A percentile compares a stretch with the other conserved stretches of the same genome.
Evolutionary conservation across 2,329 filamentous ascomycete species (phyloP).

Genomic region (Epichloe typhina): DNA sequence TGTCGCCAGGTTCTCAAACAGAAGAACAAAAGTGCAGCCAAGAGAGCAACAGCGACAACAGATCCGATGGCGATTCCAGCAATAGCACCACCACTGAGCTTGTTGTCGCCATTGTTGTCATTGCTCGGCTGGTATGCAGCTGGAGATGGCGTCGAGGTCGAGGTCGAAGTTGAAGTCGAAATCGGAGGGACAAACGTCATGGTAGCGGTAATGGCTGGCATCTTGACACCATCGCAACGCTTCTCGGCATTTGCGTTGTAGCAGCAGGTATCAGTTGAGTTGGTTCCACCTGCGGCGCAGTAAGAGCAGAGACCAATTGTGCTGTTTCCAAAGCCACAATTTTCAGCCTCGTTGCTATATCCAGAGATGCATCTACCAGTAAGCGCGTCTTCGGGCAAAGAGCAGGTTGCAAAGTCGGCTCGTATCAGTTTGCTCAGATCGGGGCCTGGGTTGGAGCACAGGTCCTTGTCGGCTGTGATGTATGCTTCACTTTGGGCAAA

Average conservation of each 20-base stretch:
- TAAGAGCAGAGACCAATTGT: conserved; percentile 73
- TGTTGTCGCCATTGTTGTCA: conserved; percentile 17
- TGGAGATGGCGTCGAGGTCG: conserved; percentile 18
- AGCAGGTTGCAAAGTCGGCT: conserved; percentile 84
- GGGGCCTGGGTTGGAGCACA: conserved; percentile 55
- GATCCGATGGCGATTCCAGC: conserved; percentile 82
- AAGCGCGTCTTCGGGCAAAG: conserved; percentile 68
- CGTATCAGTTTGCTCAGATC: conserved; percentile 67
- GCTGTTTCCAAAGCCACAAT: conserved; percentile 72
- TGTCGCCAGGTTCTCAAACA: conserved; percentile 41
- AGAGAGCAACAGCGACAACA: conserved; percentile 53
- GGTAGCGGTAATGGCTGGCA: conserved; percentile 63
- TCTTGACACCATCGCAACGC: conserved; percentile 60
- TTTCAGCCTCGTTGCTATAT: conserved; percentile 64
- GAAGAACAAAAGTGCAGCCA: conserved; percentile 58
- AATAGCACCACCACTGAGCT: conserved; percentile 71
- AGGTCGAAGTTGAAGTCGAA: conserved; percentile 30
- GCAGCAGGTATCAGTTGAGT: conserved; percentile 93
- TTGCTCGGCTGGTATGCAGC: conserved; percentile 12
- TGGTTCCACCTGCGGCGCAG: conserved; percentile 69
- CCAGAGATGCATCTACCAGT: conserved; percentile 64
- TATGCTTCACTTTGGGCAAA: conserved; percentile 81
- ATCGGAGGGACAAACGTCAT: conserved; percentile 43
- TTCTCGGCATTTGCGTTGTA: conserved; percentile 63
- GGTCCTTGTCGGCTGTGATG: conserved; percentile 57